These are phyloP conservation scores for Pholiota molesta DNA, from an alignment of 768 basidiomycete species.

Conservation along the genomic window DNA sequence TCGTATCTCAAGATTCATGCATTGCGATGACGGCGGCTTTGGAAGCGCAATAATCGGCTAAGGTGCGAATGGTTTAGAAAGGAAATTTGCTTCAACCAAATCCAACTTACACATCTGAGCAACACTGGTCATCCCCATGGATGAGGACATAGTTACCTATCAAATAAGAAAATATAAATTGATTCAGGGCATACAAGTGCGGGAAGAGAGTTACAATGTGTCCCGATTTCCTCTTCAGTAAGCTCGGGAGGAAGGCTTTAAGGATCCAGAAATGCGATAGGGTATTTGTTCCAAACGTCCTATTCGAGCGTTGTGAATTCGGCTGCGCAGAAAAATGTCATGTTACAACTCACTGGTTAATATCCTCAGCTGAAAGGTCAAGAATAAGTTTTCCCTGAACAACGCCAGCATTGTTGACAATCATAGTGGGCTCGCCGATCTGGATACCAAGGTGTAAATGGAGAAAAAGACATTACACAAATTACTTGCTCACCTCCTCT, in stretches of 20 bases:
- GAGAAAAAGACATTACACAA: not conserved
- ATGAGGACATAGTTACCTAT: constrained; percentile 79
- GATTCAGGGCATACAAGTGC: not conserved
- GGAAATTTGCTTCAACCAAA: not conserved
- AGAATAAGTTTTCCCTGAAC: constrained; percentile 87
- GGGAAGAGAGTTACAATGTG: constrained; percentile 68
- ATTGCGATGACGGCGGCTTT: constrained; percentile 87
- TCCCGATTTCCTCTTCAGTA: constrained; percentile 77
- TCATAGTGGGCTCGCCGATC: constrained; percentile 87
- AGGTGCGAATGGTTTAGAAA: not conserved
- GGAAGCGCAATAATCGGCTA: constrained; percentile 89
- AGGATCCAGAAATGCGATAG: constrained; percentile 90
- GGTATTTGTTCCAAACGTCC: constrained; percentile 90
- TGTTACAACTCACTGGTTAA: constrained; percentile 62
- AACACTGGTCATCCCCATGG: constrained; percentile 69
- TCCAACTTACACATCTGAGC: constrained; percentile 71
- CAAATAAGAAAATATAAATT: constrained; percentile 17
- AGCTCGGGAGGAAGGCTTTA: constrained; percentile 89
- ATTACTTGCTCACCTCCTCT: constrained; percentile 62
- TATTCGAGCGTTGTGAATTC: constrained; percentile 31
- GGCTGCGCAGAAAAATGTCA: not conserved
- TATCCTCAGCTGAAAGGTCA: constrained; percentile 76
- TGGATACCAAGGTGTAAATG: constrained; percentile 30
- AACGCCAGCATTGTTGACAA: constrained; percentile 95
- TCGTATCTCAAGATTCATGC: constrained; percentile 88